These are phyloP conservation scores for Epichloe festucae DNA, from an alignment of 2,329 filamentous ascomycete species.

Conservation along the genomic window DNA sequence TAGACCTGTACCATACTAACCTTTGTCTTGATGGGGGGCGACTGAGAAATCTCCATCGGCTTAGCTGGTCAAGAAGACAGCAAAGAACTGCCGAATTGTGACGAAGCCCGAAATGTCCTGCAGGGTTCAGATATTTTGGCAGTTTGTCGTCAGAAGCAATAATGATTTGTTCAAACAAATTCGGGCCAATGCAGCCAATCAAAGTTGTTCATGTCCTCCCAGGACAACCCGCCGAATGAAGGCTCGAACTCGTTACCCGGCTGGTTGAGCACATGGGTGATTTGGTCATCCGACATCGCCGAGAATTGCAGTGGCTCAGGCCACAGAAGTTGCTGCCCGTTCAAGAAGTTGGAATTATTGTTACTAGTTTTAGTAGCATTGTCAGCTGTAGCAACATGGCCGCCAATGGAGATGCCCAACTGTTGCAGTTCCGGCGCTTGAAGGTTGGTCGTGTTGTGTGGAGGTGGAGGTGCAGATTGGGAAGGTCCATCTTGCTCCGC, in stretches of 20 bases:
- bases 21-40: conserved; percentile 34
- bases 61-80: not conserved
- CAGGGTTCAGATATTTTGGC: not conserved
- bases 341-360: conserved; percentile 12
- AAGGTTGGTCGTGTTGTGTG: not conserved
- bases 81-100: not conserved
- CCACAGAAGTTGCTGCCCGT: conserved; percentile 24
- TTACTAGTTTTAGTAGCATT: conserved; percentile 6
- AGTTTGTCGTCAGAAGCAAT: not conserved
- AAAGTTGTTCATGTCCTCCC: conserved; percentile 46
- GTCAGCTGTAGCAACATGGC: not conserved
- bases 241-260: conserved; percentile 46
- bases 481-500: not conserved
- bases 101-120: not conserved
- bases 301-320: conserved; percentile 48
- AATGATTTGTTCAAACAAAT: conserved; percentile 12
- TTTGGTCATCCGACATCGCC: conserved; percentile 57
- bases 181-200: conserved; percentile 43
- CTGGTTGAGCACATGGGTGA: conserved; percentile 51
- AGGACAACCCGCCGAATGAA: conserved; percentile 40
- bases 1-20: conserved; percentile 30
- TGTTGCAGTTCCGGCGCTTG: conserved; percentile 6
- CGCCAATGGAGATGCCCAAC: conserved; percentile 9
- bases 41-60: conserved; percentile 20
- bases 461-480: conserved; percentile 2